phyloP scores from a whole-genome alignment of 1,139 yeast genomes.

The Ogataea hybrid region DNA sequence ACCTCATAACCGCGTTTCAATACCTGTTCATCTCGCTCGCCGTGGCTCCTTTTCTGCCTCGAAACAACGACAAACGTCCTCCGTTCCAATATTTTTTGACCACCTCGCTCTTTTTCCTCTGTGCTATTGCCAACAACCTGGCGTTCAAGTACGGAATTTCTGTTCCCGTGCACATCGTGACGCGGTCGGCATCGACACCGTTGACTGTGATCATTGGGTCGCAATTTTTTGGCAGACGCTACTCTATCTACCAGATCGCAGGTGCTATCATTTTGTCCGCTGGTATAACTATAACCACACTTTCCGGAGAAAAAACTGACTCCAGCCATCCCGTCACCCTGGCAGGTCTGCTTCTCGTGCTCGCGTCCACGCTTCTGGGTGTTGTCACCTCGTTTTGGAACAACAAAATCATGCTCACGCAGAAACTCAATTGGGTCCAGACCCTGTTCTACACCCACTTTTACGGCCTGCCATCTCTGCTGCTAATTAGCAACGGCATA shows the following conservation, averaged over 20 bases:
- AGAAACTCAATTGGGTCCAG: slow-evolving; percentile 64
- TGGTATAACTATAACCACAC: slow-evolving; percentile 57
- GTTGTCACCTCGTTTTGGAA: slow-evolving; percentile 51
- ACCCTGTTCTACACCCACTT: slow-evolving; percentile 60
- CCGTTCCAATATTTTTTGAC: slow-evolving; percentile 47
- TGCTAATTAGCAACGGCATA: slow-evolving; percentile 31
- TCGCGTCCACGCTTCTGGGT: slow-evolving; percentile 21
- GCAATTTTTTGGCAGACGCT: slow-evolving; percentile 43
- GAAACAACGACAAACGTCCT: slow-evolving; percentile 38
- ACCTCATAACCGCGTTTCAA: slow-evolving; percentile 3
- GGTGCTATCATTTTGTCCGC: slow-evolving; percentile 52
- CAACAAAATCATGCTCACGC: slow-evolving; percentile 46
- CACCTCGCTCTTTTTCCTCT: slow-evolving; percentile 49
- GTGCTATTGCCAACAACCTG: slow-evolving; percentile 56
- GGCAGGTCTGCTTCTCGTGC: slow-evolving; percentile 10
- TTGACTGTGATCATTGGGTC: slow-evolving; percentile 60
- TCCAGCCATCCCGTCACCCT: neutral
- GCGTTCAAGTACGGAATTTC: slow-evolving; percentile 59
- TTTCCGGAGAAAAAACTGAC: slow-evolving; percentile 2
- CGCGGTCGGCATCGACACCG: slow-evolving; percentile 65
- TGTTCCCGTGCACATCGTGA: slow-evolving; percentile 65
- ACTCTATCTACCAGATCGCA: slow-evolving; percentile 43
- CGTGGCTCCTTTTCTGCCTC: slow-evolving; percentile 1
- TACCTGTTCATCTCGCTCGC: slow-evolving; percentile 2
- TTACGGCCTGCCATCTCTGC: slow-evolving; percentile 55